Evolutionary conservation across 2,329 filamentous ascomycete genomes (phyloP).

Genomic region (Epicoccum sorghinum): DNA sequence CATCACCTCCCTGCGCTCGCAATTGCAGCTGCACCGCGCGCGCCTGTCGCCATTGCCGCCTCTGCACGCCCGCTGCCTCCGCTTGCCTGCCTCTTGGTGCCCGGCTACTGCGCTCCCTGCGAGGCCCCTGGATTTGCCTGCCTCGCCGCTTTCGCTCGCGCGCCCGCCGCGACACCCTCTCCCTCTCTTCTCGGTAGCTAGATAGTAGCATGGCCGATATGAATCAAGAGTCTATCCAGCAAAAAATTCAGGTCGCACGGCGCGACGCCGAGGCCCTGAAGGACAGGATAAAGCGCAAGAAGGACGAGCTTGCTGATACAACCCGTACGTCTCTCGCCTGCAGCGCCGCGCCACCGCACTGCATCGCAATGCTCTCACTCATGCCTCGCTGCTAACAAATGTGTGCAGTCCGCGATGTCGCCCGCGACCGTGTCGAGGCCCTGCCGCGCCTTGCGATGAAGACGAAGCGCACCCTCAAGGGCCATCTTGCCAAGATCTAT

Average conservation of each 20-base stretch:
- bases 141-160: slow-evolving; percentile 23
- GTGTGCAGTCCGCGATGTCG: slow-evolving; percentile 81
- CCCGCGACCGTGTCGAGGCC: slow-evolving; percentile 88
- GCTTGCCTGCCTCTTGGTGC: slow-evolving; percentile 20
- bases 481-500: slow-evolving; percentile 98
- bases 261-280: slow-evolving; percentile 98
- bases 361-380: not conserved
- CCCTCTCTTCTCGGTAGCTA: slow-evolving; percentile 14
- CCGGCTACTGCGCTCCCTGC: slow-evolving; percentile 37
- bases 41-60: slow-evolving; percentile 24
- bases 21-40: slow-evolving; percentile 26
- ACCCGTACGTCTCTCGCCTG: slow-evolving; percentile 72
- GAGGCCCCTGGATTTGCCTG: slow-evolving; percentile 44
- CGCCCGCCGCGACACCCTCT: slow-evolving; percentile 20
- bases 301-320: slow-evolving; percentile 98
- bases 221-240: slow-evolving; percentile 58
- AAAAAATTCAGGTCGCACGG: slow-evolving; percentile 88
- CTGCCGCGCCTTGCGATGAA: slow-evolving; percentile 96
- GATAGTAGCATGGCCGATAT: slow-evolving; percentile 53
- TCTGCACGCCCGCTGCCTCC: slow-evolving; percentile 12
- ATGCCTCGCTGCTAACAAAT: slow-evolving; percentile 32
- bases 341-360: not conserved
- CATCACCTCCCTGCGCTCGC: slow-evolving; percentile 19
- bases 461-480: slow-evolving; percentile 94
- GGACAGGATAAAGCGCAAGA: slow-evolving; percentile 99